A percentile compares a stretch with the other conserved stretches of the same genome.
Evolutionary conservation across 2,329 filamentous ascomycete genomes (phyloP).

Genomic region (Calonectria naviculata): DNA sequence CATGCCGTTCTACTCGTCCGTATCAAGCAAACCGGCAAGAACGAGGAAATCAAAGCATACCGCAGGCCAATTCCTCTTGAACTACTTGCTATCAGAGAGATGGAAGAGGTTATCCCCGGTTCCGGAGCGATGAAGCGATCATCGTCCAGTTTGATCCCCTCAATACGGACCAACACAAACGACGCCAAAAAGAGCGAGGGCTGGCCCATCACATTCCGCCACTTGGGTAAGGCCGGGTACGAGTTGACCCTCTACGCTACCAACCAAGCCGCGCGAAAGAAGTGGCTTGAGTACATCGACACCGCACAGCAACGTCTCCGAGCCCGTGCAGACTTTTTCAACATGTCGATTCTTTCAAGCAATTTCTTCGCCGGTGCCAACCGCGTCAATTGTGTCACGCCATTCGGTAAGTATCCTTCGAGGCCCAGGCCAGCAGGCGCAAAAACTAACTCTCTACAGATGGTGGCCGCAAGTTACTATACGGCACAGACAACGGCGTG

Average conservation of each 20-base stretch:
- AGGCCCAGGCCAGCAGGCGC: constrained; percentile 8
- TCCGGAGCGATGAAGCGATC: constrained; percentile 85
- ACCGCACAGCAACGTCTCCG: constrained; percentile 88
- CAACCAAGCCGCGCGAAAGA: constrained; percentile 87
- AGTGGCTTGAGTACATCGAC: constrained; percentile 97
- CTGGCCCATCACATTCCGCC: constrained; percentile 95
- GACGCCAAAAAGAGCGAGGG: constrained; percentile 76
- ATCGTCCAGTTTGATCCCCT: constrained; percentile 83
- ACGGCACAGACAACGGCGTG: constrained; percentile 93
- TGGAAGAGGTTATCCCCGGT: constrained; percentile 93
- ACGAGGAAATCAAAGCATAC: constrained; percentile 95
- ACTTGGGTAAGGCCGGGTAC: constrained; percentile 95
- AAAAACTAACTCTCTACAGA: constrained; percentile 62
- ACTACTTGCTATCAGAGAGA: constrained; percentile 91
- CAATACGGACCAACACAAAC: constrained; percentile 57
- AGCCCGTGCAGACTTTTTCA: constrained; percentile 92
- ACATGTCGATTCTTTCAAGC: constrained; percentile 70
- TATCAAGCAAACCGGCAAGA: constrained; percentile 91
- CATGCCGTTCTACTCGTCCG: constrained; percentile 93
- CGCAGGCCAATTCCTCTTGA: constrained; percentile 93
- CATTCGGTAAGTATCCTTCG: constrained; percentile 75
- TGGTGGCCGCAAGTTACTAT: constrained; percentile 93
- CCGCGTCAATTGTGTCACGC: constrained; percentile 93
- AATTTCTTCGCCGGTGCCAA: constrained; percentile 75
- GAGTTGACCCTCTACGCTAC: constrained; percentile 90